Evolutionary conservation across 805 yeast species (phyloP), one percentile per base, ranked within the genome.

Genomic region (Candida multigemmis): DNA sequence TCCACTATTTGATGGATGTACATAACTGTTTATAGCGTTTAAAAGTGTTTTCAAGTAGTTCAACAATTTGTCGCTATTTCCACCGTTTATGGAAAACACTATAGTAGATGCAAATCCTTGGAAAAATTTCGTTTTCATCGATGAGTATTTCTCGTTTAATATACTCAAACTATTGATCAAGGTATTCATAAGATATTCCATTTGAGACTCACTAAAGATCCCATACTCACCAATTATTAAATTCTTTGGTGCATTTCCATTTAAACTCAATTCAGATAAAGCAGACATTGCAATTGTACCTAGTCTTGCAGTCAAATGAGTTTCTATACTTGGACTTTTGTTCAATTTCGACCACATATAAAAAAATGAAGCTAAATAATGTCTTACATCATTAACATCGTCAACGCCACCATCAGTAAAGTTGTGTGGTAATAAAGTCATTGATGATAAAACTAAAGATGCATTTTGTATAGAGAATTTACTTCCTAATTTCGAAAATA

Each of bases 1-100:
- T 0, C 96, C 97, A n/a, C 65, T 51, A 48, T 87, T 87, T 0
- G 97, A 86, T 5, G 98, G 98, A 49, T 91, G 96, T 3, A 76
- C 77, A 51, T 78, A 83, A 12, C 95, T 82, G 35, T 72, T 78
- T 5, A 86, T 59, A 0, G 94, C 74, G 28, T 74, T 74, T n/a
- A 80, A 40, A 15, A 82, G 56, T 0, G 73, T 64, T 13, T 60
- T 57, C 4, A 87, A 42, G 25, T 66, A 58, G 11, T 62, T 70
- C 38, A 78, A 46, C 13, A 76, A 61, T 5, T 75, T 74, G 12
- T 47, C 60, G 1, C 64, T 57, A 19, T 46, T 39, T 4, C 64
- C 51, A 0, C 83, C 78, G 12, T 67, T 65, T 4, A 87, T 50
- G 0, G 89, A 77, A 44, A 66, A 75, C 1, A 82, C 64, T 3